Evolutionary conservation across 331 rosid genomes (phyloP).

Genomic region (Rosa hybrid): DNA sequence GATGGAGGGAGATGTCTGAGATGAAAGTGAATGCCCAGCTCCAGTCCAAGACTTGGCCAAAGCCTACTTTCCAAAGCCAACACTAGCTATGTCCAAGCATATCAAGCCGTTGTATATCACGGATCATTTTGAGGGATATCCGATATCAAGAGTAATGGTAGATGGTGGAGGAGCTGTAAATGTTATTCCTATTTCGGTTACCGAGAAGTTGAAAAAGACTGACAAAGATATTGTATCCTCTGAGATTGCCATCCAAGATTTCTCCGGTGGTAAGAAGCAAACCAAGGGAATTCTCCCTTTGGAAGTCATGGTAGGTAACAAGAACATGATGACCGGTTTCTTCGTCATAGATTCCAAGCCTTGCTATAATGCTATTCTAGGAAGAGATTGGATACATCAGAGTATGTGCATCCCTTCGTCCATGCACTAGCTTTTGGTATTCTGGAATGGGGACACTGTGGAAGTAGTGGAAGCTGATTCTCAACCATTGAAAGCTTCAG

Average conservation of each 20-base stretch:
- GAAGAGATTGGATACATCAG: not conserved
- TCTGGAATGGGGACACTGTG: not conserved
- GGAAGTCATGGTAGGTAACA: too few relatives aligned
- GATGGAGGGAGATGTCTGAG: not conserved
- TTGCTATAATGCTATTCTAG: not conserved
- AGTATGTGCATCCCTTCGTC: not conserved
- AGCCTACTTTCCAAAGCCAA: not conserved
- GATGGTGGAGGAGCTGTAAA: too few relatives aligned
- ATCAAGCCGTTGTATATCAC: too few relatives aligned
- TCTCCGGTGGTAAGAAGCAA: too few relatives aligned
- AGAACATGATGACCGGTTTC: not conserved
- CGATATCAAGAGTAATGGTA: too few relatives aligned
- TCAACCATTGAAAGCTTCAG: not conserved
- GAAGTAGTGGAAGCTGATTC: not conserved
- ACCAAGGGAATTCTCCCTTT: too few relatives aligned
- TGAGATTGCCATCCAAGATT: too few relatives aligned
- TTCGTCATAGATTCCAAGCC: not conserved
- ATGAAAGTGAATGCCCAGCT: not conserved
- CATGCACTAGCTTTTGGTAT: not conserved
- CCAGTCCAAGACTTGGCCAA: not conserved
- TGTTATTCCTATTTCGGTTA: too few relatives aligned
- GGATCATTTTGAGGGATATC: too few relatives aligned
- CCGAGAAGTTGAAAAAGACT: too few relatives aligned
- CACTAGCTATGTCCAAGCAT: too few relatives aligned
- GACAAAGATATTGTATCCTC: too few relatives aligned